Evolutionary conservation across 257 asterid species (phyloP), one percentile per base, ranked within the genome.

Genomic region (Solanum pimpinellifolium): DNA sequence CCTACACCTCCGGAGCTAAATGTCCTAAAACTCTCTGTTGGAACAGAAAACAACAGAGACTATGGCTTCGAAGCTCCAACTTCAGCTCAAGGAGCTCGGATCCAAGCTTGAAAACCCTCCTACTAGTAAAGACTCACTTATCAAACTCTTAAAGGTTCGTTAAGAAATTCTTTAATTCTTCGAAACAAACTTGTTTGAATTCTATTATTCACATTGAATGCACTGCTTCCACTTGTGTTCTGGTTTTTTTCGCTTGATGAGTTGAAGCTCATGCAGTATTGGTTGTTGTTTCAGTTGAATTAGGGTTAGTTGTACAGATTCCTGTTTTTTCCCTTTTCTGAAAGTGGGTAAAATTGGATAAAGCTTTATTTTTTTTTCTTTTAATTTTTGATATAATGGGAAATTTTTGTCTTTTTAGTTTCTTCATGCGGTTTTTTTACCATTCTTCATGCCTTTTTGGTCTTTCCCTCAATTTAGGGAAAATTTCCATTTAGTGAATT

Each of bases 41-140:
- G 16, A 15, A 16, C 65, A 46, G 25, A 78, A 75, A 39, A 42
- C 47, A 60, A 77, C 83, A 44, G 23, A 44, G 59, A n/a, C 25
- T 13, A 95, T 95, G 98, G 95, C 94, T 82, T 90, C 91, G 5
- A 93, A 93, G 92, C 92, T 93, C 91, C 94, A 92, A 90, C 93
- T 91, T 92, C 98, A 94, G 93, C 93, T 97, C 86, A 88, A 87
- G 31, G 97, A 94, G 83, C 89, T 95, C 75, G 98, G 98, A 89
- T 93, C 94, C 91, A 95, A 94, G 96, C 92, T 97, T 90, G 94
- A 91, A 88, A 88, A 47, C 25, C 95, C 89, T 66, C 99, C 98
- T 13, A 59, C 94, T 86, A 90, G 98, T 39, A 94, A 93, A 87
- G 98, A 93, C 90, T 94, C 97, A 87, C 96, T 97, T 89, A 76